These are phyloP conservation scores for Lathyrus tuberosus DNA, from an alignment of 306 rosid genomes.

Conservation along the genomic window DNA sequence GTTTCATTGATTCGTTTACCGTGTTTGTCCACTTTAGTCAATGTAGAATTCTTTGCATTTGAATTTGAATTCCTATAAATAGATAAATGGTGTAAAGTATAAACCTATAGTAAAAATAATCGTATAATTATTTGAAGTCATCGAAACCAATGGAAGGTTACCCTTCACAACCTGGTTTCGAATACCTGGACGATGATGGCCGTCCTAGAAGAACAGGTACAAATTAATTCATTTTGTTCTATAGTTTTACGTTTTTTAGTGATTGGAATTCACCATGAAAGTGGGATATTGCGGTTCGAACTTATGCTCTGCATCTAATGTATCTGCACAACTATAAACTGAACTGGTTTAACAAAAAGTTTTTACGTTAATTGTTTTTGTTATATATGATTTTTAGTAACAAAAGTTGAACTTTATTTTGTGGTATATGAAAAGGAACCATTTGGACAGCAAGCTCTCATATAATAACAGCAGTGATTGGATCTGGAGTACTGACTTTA, in stretches of 20 bases:
- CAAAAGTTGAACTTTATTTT: not conserved
- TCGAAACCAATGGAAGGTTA: conserved; percentile 22
- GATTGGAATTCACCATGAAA: too few species aligned
- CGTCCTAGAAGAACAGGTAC: conserved; percentile 54
- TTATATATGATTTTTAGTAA: too few species aligned
- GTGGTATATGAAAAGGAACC: conserved; percentile 32
- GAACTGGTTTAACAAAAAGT: not conserved
- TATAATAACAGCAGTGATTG: conserved; percentile 66
- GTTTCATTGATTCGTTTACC: too few species aligned
- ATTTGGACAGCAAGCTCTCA: conserved; percentile 64
- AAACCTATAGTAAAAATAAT: too few species aligned
- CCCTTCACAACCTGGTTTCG: conserved; percentile 20
- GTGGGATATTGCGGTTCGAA: too few species aligned
- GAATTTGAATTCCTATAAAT: too few species aligned
- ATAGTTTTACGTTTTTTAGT: not conserved
- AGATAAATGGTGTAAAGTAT: too few species aligned
- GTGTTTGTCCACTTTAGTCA: too few species aligned
- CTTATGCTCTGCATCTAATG: not conserved
- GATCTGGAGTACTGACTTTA: conserved; percentile 61
- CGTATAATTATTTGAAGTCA: too few species aligned
- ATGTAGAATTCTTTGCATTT: too few species aligned
- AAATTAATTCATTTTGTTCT: not conserved
- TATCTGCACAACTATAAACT: too few species aligned
- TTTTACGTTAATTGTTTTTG: too few species aligned
- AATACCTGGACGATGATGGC: conserved; percentile 49